Conservation (phyloP, 2,329 filamentous ascomycete genomes). For the Cercospora citrullina region DNA sequence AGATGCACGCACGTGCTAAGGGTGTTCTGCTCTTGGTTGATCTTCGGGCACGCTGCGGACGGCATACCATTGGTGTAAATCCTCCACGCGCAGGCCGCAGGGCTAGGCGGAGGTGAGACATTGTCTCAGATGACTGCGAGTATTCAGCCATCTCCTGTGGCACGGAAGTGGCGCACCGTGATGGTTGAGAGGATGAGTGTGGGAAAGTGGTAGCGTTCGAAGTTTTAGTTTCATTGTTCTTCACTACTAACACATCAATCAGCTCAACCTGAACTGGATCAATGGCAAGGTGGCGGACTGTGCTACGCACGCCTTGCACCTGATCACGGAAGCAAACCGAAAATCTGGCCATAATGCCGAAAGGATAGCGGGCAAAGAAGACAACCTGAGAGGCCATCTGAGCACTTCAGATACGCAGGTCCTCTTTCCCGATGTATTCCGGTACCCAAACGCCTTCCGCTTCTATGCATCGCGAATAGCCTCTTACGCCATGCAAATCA, state of each 20-base stretch:
- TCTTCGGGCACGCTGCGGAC: not conserved
- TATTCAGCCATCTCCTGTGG: not conserved
- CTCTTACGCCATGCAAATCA: conserved; percentile 11
- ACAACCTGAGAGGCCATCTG: conserved; percentile 2
- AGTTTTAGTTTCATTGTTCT: not conserved
- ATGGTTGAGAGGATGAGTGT: not conserved
- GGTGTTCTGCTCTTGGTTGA: not conserved
- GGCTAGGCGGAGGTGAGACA: conserved; percentile 1
- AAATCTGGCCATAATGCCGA: conserved; percentile 8
- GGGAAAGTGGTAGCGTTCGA: not conserved
- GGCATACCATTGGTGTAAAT: not conserved
- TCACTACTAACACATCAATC: conserved; percentile 1
- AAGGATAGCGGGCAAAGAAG: not conserved
- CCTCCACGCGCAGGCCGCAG: not conserved
- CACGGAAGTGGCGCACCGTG: not conserved
- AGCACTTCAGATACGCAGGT: conserved; percentile 22
- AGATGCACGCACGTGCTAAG: not conserved
- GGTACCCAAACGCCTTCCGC: conserved; percentile 8
- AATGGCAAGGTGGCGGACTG: not conserved
- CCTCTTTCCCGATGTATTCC: conserved; percentile 1
- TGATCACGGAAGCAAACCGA: not conserved
- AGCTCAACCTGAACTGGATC: not conserved
- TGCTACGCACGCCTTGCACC: not conserved
- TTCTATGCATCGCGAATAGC: conserved; percentile 11
- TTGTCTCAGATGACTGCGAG: not conserved